Conservation (phyloP, 2,329 filamentous ascomycete species). For the Phoma sp. region DNA sequence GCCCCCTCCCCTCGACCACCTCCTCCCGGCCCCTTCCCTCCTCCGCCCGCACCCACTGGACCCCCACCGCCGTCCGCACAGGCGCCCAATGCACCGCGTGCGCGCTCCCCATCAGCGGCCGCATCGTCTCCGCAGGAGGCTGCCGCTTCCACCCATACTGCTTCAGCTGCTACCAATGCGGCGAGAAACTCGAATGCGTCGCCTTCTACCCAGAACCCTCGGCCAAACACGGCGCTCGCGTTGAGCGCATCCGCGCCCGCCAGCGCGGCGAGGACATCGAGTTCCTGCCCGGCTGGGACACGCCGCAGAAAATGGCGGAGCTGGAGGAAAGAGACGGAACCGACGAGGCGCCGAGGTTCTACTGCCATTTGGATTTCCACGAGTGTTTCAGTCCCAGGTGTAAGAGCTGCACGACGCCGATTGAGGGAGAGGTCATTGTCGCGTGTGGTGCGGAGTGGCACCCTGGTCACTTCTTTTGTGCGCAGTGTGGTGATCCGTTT, state of each 20-base stretch:
- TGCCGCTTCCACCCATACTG: constrained; percentile 90
- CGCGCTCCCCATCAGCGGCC: constrained; percentile 81
- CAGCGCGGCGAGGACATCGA: constrained; percentile 59
- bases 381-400: constrained; percentile 91
- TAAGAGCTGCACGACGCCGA: constrained; percentile 95
- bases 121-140: constrained; percentile 83
- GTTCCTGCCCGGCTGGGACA: constrained; percentile 45
- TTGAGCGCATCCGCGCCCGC: constrained; percentile 73
- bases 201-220: constrained; percentile 95
- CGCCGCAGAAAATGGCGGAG: constrained; percentile 64
- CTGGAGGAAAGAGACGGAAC: constrained; percentile 65
- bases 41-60: constrained; percentile 52
- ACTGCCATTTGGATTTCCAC: constrained; percentile 98
- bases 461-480: constrained; percentile 97
- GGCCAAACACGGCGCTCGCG: constrained; percentile 69
- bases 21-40: constrained; percentile 15
- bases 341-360: constrained; percentile 78
- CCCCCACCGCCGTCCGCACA: constrained; percentile 55
- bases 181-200: constrained; percentile 87
- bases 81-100: constrained; percentile 86
- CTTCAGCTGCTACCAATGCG: constrained; percentile 87
- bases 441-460: constrained; percentile 97
- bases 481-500: constrained; percentile 89
- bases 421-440: constrained; percentile 91
- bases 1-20: background rate